These are phyloP conservation scores for Vanilla planifolia DNA, from an alignment of 106 monocot species.

Conservation along the genomic window DNA sequence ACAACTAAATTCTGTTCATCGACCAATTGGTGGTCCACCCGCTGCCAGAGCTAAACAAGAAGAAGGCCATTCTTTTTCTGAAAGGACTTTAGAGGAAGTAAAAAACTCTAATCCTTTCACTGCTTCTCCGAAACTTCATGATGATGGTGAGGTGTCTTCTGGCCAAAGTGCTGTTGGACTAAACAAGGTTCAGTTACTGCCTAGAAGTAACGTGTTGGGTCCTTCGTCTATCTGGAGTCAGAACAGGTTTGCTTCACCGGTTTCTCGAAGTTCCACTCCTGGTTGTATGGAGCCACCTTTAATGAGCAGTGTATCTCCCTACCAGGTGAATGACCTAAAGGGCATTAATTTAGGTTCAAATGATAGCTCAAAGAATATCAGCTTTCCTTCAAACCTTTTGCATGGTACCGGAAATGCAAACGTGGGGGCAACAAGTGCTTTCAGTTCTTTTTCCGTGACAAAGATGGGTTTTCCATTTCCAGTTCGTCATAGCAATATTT, in stretches of 20 bases:
- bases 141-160: slow-evolving; percentile 49
- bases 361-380: slow-evolving; percentile 14
- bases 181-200: slow-evolving; percentile 41
- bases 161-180: slow-evolving; percentile 32
- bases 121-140: slow-evolving; percentile 30
- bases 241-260: slow-evolving; percentile 31
- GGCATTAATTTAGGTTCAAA: slow-evolving; percentile 13
- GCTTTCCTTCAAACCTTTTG: slow-evolving; percentile 6
- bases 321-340: slow-evolving; percentile 23
- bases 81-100: slow-evolving; percentile 27
- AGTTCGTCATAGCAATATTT: slow-evolving; percentile 12
- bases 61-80: slow-evolving; percentile 18
- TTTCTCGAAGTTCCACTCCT: slow-evolving; percentile 37
- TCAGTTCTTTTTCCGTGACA: slow-evolving; percentile 35
- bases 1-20: slow-evolving; percentile 25
- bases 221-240: slow-evolving; percentile 52
- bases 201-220: slow-evolving; percentile 21
- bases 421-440: slow-evolving; percentile 34
- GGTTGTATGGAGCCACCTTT: slow-evolving; percentile 24
- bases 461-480: slow-evolving; percentile 32
- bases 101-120: slow-evolving; percentile 33
- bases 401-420: slow-evolving; percentile 25
- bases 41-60: slow-evolving; percentile 32
- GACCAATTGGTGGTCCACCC: slow-evolving; percentile 25
- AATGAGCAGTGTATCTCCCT: slow-evolving; percentile 19